Conservation (phyloP, 2,329 filamentous ascomycete genomes). For the Rhytidhysteron rufulum region DNA sequence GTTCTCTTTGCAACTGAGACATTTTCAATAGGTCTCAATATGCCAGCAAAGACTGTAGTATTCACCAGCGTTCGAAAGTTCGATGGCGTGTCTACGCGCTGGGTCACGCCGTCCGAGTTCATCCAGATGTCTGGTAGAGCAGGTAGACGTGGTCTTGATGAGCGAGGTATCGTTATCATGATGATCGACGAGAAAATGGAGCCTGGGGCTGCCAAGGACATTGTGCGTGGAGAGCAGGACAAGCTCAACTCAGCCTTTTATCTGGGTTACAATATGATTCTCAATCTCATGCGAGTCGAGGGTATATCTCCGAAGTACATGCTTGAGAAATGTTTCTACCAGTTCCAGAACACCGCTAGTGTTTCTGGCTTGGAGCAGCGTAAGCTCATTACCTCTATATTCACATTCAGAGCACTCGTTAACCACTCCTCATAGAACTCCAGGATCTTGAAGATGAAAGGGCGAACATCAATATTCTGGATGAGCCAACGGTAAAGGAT, state of each 20-base stretch:
- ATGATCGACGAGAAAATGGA: conserved; percentile 98
- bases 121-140: conserved; percentile 98
- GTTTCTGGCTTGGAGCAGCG: conserved; percentile 76
- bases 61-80: conserved; percentile 96
- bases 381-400: conserved; percentile 17
- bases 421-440: conserved; percentile 53
- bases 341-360: conserved; percentile 93
- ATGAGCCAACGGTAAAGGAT: conserved; percentile 85
- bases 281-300: conserved; percentile 95
- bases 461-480: conserved; percentile 70
- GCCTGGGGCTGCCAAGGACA: conserved; percentile 86
- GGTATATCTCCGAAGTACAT: conserved; percentile 98
- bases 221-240: conserved; percentile 95
- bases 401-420: conserved; percentile 2
- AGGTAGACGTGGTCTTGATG: conserved; percentile 93
- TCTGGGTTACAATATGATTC: conserved; percentile 97
- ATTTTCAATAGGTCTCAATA: conserved; percentile 97
- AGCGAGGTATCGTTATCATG: conserved; percentile 98
- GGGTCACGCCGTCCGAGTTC: conserved; percentile 91
- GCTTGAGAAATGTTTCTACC: conserved; percentile 97
- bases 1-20: conserved; percentile 97
- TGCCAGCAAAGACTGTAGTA: conserved; percentile 99
- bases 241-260: conserved; percentile 97
- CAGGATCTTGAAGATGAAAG: conserved; percentile 72
- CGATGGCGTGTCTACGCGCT: conserved; percentile 75